Evolutionary conservation across 257 asterid species (phyloP).

Genomic region (Plantago elongata): DNA sequence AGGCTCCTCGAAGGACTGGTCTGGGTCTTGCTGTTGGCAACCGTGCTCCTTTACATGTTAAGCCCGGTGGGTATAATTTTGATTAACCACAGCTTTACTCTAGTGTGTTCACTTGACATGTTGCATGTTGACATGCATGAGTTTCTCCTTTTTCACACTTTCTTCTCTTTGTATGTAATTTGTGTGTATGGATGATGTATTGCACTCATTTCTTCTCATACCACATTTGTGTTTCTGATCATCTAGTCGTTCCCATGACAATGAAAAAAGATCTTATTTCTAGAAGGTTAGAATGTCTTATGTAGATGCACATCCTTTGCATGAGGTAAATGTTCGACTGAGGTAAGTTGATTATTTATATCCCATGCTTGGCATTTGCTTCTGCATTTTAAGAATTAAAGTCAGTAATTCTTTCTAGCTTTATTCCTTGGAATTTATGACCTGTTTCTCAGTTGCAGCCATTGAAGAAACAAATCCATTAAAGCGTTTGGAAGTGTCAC

Average conservation of each 20-base stretch:
- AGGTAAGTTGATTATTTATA: background rate
- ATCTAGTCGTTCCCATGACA: no score
- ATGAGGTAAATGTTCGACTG: no score
- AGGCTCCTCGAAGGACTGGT: constrained; percentile 52
- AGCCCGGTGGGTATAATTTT: constrained; percentile 39
- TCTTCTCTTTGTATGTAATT: no score
- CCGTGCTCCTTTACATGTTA: constrained; percentile 25
- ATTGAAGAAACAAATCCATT: constrained; percentile 51
- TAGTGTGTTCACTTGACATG: no score
- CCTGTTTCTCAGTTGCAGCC: constrained; percentile 33
- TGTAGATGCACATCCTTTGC: background rate
- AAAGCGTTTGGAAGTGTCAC: constrained; percentile 52
- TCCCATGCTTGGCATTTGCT: background rate
- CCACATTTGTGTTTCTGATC: no score
- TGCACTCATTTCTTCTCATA: no score
- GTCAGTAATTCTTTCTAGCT: background rate
- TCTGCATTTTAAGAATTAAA: background rate
- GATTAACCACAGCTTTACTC: background rate
- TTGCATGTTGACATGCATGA: no score
- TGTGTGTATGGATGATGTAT: no score
- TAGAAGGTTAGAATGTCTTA: background rate
- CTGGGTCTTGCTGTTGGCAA: constrained; percentile 77
- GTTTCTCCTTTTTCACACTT: no score
- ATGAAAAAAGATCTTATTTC: no score
- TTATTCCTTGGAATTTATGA: constrained; percentile 22